Percentiles rank a stretch among this genome's conserved stretches.
Conservation (phyloP, 306 rosid genomes). For the Dalbergia cochinchinensis region DNA sequence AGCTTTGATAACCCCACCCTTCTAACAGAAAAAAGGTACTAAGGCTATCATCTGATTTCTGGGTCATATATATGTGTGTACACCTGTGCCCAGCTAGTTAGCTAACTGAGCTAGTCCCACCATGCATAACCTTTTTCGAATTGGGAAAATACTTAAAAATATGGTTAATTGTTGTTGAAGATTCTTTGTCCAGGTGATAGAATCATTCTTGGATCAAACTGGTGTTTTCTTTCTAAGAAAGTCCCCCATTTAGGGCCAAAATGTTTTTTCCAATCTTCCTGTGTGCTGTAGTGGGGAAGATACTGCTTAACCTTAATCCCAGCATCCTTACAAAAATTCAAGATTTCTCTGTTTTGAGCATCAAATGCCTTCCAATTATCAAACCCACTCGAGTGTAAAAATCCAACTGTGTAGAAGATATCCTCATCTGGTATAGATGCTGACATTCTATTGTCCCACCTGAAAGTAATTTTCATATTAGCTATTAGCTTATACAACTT, state of each 20-base stretch:
- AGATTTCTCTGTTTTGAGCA: slow-evolving; percentile 69
- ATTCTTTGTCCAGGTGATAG: slow-evolving; percentile 88
- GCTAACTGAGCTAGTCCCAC: slow-evolving; percentile 37
- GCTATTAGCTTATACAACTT: slow-evolving; percentile 4
- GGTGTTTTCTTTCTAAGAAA: slow-evolving; percentile 59
- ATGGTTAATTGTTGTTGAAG: slow-evolving; percentile 52
- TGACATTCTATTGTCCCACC: slow-evolving; percentile 87
- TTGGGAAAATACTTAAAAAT: background rate
- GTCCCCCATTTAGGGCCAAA: slow-evolving; percentile 80
- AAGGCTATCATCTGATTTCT: slow-evolving; percentile 36
- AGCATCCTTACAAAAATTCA: slow-evolving; percentile 61
- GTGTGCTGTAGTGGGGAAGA: slow-evolving; percentile 74
- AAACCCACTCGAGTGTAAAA: slow-evolving; percentile 75
- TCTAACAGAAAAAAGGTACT: slow-evolving; percentile 43
- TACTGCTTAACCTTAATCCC: slow-evolving; percentile 79
- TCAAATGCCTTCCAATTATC: slow-evolving; percentile 73
- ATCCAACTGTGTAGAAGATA: slow-evolving; percentile 77
- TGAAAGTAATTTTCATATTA: slow-evolving; percentile 39
- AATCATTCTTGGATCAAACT: slow-evolving; percentile 84
- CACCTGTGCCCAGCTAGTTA: slow-evolving; percentile 48
- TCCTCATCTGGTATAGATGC: slow-evolving; percentile 84
- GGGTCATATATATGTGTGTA: slow-evolving; percentile 33
- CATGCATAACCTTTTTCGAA: background rate
- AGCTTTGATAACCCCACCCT: slow-evolving; percentile 49
- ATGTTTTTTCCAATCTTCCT: slow-evolving; percentile 73